Base-by-base conservation (phyloP, 2,329 filamentous ascomycete genomes). In the Dactylonectria estremocensis region DNA sequence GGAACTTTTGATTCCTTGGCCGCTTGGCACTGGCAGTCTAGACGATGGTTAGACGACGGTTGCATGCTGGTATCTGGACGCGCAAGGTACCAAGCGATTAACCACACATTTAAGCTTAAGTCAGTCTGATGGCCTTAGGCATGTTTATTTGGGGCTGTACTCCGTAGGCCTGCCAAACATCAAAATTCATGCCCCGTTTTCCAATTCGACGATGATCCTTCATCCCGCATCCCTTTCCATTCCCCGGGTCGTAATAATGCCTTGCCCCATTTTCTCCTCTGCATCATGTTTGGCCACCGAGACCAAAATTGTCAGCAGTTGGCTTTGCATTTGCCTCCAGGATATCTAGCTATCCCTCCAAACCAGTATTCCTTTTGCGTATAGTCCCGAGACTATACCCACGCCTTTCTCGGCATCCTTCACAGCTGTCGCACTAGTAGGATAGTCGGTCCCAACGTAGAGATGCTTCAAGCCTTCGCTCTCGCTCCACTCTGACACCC, bases 321-420 rank as follows among this genome's bases (percentile, higher is more conserved):
- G 24, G 24, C 24, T 28, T 28, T 28, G 24, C 24, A 28, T 28
- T 4, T 28, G 24, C 7, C 4, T 7, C 24, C 24, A 28, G 24
- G 7, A 28, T 28, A 28, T 28, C 24, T 28, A 28, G 24, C 7
- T 7, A 7, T 68, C 74, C 22, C 66, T 72, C 78, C 77, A 80
- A 2, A 77, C 71, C 35, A 80, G 20, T 3, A 80, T 66, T 0
- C 82, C 82, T 53, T 78, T 82, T 0, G 77, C 80, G 24, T 83
- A 83, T 10, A 83, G 62, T 1, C 82, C 81, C 0, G 78, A 66
- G 5, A 83, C 71, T 1, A 83, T 78, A 1, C 82, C 82, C 7
- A 28, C 0, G 81, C 67, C 1, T 76, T 75, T 24, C 74, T 69
- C 11, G 67, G 69, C 65, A 60, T 82, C 81, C 18, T 72, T 76